Conservation (phyloP, 768 basidiomycete species). For the Agaricus blazei region DNA sequence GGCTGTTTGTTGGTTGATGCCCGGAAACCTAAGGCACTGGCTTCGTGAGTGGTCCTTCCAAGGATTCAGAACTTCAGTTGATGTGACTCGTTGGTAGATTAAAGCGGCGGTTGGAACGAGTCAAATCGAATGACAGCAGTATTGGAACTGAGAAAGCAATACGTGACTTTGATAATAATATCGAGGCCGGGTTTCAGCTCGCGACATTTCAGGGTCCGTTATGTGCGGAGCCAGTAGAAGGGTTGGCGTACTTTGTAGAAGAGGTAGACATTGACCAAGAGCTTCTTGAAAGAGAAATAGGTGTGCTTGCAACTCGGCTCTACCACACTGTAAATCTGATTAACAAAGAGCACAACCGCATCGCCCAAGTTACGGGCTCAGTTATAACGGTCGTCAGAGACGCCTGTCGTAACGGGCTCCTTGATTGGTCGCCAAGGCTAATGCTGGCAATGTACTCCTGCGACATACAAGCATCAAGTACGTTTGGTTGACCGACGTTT, state of each 20-base stretch:
- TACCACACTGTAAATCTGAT: background rate
- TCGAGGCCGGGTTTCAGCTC: slow-evolving; percentile 94
- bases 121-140: slow-evolving; percentile 22
- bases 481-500: slow-evolving; percentile 24
- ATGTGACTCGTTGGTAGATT: slow-evolving; percentile 33
- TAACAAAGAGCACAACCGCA: slow-evolving; percentile 63
- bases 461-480: slow-evolving; percentile 97
- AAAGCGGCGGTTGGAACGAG: slow-evolving; percentile 43
- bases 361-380: slow-evolving; percentile 86
- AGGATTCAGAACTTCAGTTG: background rate
- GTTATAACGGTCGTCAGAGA: slow-evolving; percentile 87
- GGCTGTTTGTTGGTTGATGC: slow-evolving; percentile 83
- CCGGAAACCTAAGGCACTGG: slow-evolving; percentile 37
- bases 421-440: slow-evolving; percentile 97
- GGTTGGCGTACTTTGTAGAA: slow-evolving; percentile 89
- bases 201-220: slow-evolving; percentile 93
- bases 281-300: slow-evolving; percentile 59
- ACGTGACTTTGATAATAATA: slow-evolving; percentile 68
- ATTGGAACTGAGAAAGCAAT: slow-evolving; percentile 30
- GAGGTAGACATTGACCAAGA: slow-evolving; percentile 57
- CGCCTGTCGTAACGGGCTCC: slow-evolving; percentile 79
- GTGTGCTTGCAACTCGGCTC: slow-evolving; percentile 30
- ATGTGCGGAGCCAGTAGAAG: slow-evolving; percentile 92
- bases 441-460: slow-evolving; percentile 99
- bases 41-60: slow-evolving; percentile 47